Percentiles rank a stretch among this genome's conserved stretches.
phyloP scores from a whole-genome alignment of 1,284 basidiomycete genomes.

The Cryptococcus sp. region DNA sequence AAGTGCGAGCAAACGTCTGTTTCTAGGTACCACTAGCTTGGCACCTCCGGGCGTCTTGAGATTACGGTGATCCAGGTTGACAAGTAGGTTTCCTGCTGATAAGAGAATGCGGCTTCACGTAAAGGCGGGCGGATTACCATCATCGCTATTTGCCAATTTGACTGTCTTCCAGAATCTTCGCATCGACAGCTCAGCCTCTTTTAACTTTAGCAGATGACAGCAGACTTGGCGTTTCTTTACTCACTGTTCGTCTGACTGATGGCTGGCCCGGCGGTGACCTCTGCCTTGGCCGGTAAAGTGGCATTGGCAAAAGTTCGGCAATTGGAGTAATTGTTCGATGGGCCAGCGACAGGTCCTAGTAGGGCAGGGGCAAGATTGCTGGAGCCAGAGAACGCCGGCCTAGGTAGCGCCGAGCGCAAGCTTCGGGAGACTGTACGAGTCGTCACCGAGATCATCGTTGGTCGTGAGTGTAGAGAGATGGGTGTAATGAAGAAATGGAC shows the following conservation, averaged over 20 bases:
- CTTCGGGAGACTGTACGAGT: no score
- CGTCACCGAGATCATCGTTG: no score
- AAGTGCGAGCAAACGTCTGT: constrained; percentile 69
- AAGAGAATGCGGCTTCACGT: background rate
- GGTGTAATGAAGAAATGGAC: no score
- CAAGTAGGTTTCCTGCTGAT: constrained; percentile 53
- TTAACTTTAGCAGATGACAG: no score
- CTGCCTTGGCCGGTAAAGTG: background rate
- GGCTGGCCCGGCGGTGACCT: background rate
- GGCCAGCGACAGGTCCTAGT: no score
- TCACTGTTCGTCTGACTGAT: background rate
- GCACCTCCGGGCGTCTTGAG: constrained; percentile 84
- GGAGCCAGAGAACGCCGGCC: no score
- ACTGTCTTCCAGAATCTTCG: constrained; percentile 90
- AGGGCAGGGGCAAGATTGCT: no score
- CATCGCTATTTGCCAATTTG: constrained; percentile 58
- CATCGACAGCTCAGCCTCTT: constrained; percentile 78
- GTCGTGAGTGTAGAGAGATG: no score
- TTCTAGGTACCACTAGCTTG: constrained; percentile 64
- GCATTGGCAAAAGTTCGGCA: background rate
- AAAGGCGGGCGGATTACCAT: constrained; percentile 35
- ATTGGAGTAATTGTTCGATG: no score
- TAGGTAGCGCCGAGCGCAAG: no score
- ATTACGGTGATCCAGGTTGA: constrained; percentile 78
- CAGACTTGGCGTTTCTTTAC: no score